Base-by-base conservation (phyloP, 768 basidiomycete genomes). In the Plicaturopsis crispa region DNA sequence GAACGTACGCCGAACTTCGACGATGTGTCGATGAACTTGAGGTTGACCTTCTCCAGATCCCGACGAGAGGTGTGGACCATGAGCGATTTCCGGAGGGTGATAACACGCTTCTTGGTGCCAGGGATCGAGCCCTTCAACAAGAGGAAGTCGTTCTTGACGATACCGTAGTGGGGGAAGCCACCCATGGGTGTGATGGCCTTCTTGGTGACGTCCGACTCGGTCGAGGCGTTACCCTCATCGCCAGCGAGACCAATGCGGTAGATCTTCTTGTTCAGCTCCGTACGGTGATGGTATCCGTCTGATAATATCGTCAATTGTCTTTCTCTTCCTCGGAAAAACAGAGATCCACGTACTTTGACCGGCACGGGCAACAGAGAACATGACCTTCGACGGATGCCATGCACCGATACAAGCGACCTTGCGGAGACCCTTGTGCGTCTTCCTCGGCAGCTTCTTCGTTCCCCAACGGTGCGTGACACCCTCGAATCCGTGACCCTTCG, bases 311-410 rank as follows among this genome's bases (percentile, higher is more conserved):
- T 22, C 40, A 37, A 51, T 24, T 24, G 40, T 19, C 18, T 33
- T 31, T 7, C 43, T n/a, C 31, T 35, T 10, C 13, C 12, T 14
- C 18, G 19, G 34, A 23, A 32, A 24, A 22, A 36, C 18, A 14
- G 4, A 37, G 42, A 35, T 28, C 56, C 42, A 73, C 89, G 53
- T 63, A 90, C 86, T 88, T 85, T 97, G 94, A 88, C 96, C 96
- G 51, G 96, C 93, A 75, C 96, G 93, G 45, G 93, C 96, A 54
- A 99, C 96, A n/a, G 92, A 93, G 81, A 91, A 98, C 94, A 98
- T 98, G 78, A 99, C 96, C 70, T 94, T 96, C 55, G 84, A 85
- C 61, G 91, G 92, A 75, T 94, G 91, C 90, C 90, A 94, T 60
- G 91, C 92, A 67, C 91, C 91, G 51, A 93, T 92, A 76, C 91